Evolutionary conservation across 2,329 filamentous ascomycete genomes (phyloP).

Genomic region (Byssoonygena ceratinophila): DNA sequence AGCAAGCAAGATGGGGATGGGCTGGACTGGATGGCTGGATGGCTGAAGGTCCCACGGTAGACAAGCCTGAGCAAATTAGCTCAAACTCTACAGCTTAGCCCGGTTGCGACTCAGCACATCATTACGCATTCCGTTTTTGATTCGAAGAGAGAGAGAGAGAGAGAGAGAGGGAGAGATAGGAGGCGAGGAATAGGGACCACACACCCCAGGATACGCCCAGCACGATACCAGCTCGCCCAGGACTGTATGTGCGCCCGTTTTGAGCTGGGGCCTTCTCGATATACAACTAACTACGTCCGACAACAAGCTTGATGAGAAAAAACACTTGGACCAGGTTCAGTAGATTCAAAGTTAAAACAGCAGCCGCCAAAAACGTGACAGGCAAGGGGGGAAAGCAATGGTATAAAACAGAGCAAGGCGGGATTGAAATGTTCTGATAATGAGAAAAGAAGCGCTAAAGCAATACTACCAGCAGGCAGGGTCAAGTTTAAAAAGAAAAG

Average conservation of each 20-base stretch:
- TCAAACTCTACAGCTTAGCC: constrained; percentile 12
- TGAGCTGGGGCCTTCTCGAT: background rate
- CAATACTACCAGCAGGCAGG: constrained; percentile 2
- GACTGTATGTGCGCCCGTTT: background rate
- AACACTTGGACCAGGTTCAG: constrained; percentile 9
- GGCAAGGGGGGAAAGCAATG: constrained; percentile 11
- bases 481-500: constrained; percentile 6
- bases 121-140: too few species aligned
- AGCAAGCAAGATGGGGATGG: constrained; percentile 3
- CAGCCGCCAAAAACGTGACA: constrained; percentile 12
- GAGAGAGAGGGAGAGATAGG: background rate
- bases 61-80: constrained; percentile 9
- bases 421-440: constrained; percentile 1
- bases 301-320: background rate
- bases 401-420: constrained; percentile 13
- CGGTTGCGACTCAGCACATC: background rate
- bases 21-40: too few species aligned
- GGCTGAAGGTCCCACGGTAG: constrained; percentile 3
- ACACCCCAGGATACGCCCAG: background rate
- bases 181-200: background rate
- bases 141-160: too few species aligned
- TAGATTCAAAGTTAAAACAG: constrained; percentile 9
- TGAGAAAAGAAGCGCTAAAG: constrained; percentile 5
- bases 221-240: background rate
- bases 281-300: too few species aligned